phyloP scores from a whole-genome alignment of 78 protist genomes.

The Isochrysis galbana region DNA sequence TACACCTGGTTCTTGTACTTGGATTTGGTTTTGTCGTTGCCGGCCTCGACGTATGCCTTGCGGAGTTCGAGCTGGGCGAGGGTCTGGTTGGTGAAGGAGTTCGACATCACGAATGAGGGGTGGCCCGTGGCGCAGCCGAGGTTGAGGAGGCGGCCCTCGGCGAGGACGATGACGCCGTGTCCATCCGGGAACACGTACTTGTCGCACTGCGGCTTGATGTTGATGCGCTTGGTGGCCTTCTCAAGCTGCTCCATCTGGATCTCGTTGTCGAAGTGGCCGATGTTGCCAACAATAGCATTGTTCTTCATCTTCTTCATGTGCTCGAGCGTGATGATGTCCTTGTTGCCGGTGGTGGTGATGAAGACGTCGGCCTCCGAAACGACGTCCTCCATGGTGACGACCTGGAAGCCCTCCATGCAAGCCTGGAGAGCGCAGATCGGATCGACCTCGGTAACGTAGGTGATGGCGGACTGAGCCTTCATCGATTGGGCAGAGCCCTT shows the following conservation, averaged over 20 bases:
- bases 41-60: too few relatives aligned
- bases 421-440: conserved; percentile 99
- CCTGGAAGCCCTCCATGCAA: conserved; percentile 96
- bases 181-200: too few relatives aligned
- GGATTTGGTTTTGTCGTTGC: too few relatives aligned
- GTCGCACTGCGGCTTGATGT: conserved; percentile 98
- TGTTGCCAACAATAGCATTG: conserved; percentile 96
- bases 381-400: conserved; percentile 88
- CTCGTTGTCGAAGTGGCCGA: too few relatives aligned
- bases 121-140: conserved; percentile 99
- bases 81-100: too few relatives aligned
- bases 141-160: too few relatives aligned
- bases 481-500: conserved; percentile 96
- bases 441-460: conserved; percentile 96
- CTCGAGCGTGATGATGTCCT: conserved; percentile 85
- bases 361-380: conserved; percentile 82
- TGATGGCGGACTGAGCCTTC: conserved; percentile 87
- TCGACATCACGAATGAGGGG: conserved; percentile 97
- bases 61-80: too few relatives aligned
- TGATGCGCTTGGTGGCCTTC: conserved; percentile 55
- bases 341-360: conserved; percentile 98
- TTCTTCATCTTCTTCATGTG: conserved; percentile 94
- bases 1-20: conserved; percentile 86
- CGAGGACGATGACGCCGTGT: too few relatives aligned
- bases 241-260: conserved; percentile 87